Conservation (phyloP, 805 yeast species). For the Kazachstania viticola region DNA sequence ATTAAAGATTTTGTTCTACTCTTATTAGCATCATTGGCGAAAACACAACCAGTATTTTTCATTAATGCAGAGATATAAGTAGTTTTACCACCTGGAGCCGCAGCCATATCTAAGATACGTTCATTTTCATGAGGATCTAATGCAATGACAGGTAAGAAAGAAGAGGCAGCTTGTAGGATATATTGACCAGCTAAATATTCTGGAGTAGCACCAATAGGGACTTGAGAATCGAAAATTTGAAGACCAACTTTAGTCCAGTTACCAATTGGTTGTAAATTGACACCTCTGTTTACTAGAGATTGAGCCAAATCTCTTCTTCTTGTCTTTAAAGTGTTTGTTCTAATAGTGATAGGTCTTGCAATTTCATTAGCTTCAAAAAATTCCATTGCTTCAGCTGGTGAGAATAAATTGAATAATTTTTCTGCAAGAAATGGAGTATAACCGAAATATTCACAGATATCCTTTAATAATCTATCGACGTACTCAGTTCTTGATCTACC, state of each 20-base stretch:
- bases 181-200: constrained; percentile 97
- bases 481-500: constrained; percentile 83
- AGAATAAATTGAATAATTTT: constrained; percentile 79
- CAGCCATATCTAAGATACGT: constrained; percentile 95
- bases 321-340: constrained; percentile 93
- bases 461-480: constrained; percentile 62
- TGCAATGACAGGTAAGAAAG: constrained; percentile 96
- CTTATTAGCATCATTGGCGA: constrained; percentile 95
- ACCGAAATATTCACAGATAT: constrained; percentile 89
- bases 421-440: constrained; percentile 88
- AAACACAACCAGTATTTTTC: constrained; percentile 96
- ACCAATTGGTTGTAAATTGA: constrained; percentile 93
- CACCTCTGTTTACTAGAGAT: constrained; percentile 90
- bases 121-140: constrained; percentile 95
- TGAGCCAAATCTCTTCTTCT: constrained; percentile 95
- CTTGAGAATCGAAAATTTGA: constrained; percentile 95
- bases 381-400: constrained; percentile 95
- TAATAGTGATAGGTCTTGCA: constrained; percentile 89
- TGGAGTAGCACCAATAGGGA: constrained; percentile 99
- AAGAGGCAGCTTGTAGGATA: constrained; percentile 95
- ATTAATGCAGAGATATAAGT: constrained; percentile 89
- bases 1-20: constrained; percentile 92
- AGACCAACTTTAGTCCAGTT: constrained; percentile 97
- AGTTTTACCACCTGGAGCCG: constrained; percentile 99
- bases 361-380: constrained; percentile 98